These are phyloP conservation scores for Termitomyces titanicus DNA, from an alignment of 768 basidiomycete genomes.

Conservation along the genomic window DNA sequence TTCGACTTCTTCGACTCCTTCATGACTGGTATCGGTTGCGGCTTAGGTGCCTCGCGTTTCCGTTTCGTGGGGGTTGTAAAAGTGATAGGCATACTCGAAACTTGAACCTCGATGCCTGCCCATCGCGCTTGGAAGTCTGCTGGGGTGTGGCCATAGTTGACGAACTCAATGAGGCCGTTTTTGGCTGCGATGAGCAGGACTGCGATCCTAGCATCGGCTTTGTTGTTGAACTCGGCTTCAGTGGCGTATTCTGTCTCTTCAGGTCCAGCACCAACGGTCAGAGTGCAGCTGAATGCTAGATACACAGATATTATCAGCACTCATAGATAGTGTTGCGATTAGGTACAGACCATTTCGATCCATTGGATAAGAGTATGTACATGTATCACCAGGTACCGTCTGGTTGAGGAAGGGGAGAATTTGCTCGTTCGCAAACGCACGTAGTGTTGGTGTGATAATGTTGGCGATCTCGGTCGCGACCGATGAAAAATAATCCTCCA, in stretches of 20 bases:
- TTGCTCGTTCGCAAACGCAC: neutral
- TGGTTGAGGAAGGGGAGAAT: neutral
- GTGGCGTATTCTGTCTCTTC: neutral
- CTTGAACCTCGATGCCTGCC: neutral
- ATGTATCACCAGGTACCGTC: neutral
- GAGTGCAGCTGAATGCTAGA: neutral
- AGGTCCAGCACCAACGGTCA: neutral
- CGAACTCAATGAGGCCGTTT: neutral
- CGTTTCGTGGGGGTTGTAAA: neutral
- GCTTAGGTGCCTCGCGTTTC: neutral
- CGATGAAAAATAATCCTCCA: conserved; percentile 52
- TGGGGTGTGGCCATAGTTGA: neutral
- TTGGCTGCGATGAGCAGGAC: neutral
- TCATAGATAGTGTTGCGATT: neutral
- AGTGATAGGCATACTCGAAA: neutral
- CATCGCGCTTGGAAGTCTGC: neutral
- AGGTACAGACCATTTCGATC: neutral
- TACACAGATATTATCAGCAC: neutral
- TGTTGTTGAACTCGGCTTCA: neutral
- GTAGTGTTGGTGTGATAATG: neutral
- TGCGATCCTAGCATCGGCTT: neutral
- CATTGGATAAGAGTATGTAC: neutral
- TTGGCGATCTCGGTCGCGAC: conserved; percentile 20
- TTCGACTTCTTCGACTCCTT: neutral
- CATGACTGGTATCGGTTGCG: neutral